A percentile compares a stretch with the other conserved stretches of the same genome.
These are phyloP conservation scores for Boletus insuetus DNA, from an alignment of 768 basidiomycete genomes.

Conservation along the genomic window DNA sequence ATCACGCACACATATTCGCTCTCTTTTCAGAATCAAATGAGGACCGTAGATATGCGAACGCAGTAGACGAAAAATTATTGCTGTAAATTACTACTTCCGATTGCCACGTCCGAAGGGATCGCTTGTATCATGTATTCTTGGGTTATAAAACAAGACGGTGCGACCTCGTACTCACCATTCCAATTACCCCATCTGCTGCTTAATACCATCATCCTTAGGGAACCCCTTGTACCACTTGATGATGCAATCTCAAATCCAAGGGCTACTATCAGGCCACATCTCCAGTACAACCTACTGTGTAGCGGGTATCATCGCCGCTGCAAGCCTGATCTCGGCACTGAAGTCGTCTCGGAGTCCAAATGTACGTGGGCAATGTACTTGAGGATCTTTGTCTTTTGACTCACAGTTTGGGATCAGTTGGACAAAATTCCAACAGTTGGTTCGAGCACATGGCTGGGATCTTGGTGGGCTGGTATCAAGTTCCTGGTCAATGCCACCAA, in stretches of 20 bases:
- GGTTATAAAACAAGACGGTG: too few species aligned
- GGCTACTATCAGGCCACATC: background rate
- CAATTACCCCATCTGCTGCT: too few species aligned
- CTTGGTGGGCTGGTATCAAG: conserved; percentile 24
- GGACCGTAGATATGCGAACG: too few species aligned
- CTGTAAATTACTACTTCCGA: too few species aligned
- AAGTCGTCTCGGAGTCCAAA: background rate
- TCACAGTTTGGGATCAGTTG: conserved; percentile 11
- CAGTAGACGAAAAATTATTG: too few species aligned
- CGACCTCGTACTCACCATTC: too few species aligned
- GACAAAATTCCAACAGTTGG: conserved; percentile 34
- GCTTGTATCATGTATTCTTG: too few species aligned
- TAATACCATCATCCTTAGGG: too few species aligned
- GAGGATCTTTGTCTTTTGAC: background rate
- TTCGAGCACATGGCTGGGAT: conserved; percentile 24
- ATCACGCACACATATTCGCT: too few species aligned
- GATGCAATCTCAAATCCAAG: background rate
- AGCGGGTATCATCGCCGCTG: background rate
- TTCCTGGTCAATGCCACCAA: conserved; percentile 19
- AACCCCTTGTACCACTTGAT: background rate
- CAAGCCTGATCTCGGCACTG: background rate
- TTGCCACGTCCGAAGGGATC: too few species aligned
- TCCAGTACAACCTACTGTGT: background rate
- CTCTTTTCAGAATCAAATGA: too few species aligned
- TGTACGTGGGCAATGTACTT: background rate